Percentiles rank a stretch among this genome's conserved stretches.
Evolutionary conservation across 345 rosid species (phyloP).

Genomic region (Hevea brasiliensis): DNA sequence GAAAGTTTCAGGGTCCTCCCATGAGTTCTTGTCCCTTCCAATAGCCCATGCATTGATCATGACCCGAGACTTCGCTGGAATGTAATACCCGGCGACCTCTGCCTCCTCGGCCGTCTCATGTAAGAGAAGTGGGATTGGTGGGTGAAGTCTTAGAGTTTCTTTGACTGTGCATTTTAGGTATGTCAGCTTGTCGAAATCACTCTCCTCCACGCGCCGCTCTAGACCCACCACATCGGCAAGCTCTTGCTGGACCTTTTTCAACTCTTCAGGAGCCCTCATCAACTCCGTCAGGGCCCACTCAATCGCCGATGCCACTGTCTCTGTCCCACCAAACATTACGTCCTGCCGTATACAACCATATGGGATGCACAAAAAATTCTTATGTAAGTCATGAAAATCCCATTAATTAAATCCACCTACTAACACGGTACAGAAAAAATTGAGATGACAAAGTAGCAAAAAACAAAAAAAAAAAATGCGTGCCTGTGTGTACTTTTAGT

Average conservation of each 20-base stretch:
- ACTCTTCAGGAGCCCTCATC: conserved; percentile 63
- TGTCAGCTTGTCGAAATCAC: conserved; percentile 61
- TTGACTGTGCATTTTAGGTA: conserved; percentile 68
- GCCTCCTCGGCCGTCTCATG: conserved; percentile 78
- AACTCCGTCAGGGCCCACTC: conserved; percentile 89
- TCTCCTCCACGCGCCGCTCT: conserved; percentile 69
- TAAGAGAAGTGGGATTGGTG: conserved; percentile 92
- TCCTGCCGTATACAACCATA: conserved; percentile 68
- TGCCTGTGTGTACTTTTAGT: too few species aligned
- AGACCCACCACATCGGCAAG: conserved; percentile 74
- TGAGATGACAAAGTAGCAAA: too few species aligned
- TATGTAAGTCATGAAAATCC: too few species aligned
- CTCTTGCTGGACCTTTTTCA: conserved; percentile 67
- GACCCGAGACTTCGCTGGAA: conserved; percentile 68
- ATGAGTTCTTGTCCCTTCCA: conserved; percentile 61
- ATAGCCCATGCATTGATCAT: conserved; percentile 83
- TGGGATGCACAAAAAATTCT: too few species aligned
- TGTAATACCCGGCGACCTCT: conserved; percentile 54
- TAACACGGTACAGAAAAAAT: too few species aligned
- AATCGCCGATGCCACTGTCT: conserved; percentile 90
- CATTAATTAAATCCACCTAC: too few species aligned
- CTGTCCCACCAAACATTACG: conserved; percentile 98
- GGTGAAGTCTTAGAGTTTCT: conserved; percentile 85
- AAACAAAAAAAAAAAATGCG: too few species aligned
- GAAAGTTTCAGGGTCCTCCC: conserved; percentile 76